Evolutionary conservation across 2,329 filamentous ascomycete species (phyloP).

Genomic region (Ophiosphaerella herpotricha): DNA sequence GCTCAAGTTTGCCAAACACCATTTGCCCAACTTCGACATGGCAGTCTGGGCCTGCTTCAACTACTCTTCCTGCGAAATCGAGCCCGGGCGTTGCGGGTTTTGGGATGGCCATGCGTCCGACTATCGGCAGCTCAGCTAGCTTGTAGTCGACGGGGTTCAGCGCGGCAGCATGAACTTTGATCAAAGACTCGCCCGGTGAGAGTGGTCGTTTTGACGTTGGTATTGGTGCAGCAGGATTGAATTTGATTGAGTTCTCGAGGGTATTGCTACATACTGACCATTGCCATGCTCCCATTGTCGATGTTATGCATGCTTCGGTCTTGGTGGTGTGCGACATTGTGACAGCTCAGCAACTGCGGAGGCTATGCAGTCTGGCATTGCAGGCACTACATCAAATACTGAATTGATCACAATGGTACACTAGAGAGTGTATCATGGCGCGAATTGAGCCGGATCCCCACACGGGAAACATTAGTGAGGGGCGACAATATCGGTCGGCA

Average conservation of each 20-base stretch:
- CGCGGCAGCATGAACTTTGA: constrained; percentile 22
- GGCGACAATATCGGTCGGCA: no score
- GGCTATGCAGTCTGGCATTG: no score
- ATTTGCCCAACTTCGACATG: constrained; percentile 16
- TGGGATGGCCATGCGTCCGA: constrained; percentile 21
- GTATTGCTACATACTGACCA: constrained; percentile 16
- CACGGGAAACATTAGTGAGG: constrained; percentile 2
- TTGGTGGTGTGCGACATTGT: no score
- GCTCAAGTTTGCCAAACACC: constrained; percentile 30
- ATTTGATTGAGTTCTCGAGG: constrained; percentile 16
- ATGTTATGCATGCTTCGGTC: background rate
- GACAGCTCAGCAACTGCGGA: no score
- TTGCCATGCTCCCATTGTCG: constrained; percentile 33
- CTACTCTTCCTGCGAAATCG: constrained; percentile 23
- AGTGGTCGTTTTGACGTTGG: constrained; percentile 9
- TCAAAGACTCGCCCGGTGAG: constrained; percentile 12
- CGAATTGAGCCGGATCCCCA: constrained; percentile 8
- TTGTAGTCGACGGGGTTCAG: constrained; percentile 34
- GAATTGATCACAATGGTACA: background rate
- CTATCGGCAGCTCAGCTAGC: constrained; percentile 20
- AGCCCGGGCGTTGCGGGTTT: constrained; percentile 29
- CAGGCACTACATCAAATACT: no score
- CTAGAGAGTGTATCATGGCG: background rate
- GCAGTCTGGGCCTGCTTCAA: constrained; percentile 6
- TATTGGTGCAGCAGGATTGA: constrained; percentile 10